Base-by-base conservation (phyloP, 2,329 filamentous ascomycete species). In the Cyphellophora europaea region DNA sequence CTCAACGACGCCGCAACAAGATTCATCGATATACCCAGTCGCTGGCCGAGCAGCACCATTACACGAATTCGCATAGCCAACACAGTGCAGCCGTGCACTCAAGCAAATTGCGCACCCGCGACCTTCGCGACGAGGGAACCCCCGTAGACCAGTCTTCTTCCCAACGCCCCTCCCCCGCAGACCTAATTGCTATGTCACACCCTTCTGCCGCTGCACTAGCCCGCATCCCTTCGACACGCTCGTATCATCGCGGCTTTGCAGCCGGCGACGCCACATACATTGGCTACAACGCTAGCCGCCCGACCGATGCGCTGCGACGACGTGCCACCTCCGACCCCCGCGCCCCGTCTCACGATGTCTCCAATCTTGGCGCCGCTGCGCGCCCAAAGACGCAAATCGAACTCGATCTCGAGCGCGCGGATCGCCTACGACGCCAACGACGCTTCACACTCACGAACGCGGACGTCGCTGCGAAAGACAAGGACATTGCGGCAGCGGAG, bases 401-500 rank as follows among this genome's bases (percentile, higher is more conserved):
- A 34, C 14, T 34, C 11, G 28, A 28, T 3, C 35, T 47, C 3
- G 41, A 44, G 19, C 32, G 42, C n/a, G 42, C 38, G 8, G 39
- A 47, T 12, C 30, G 38, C n/a, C 32, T 38, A 5, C 35, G 36
- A 5, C 12, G 41, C 12, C 41, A 42, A n/a, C 32, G 39, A 11
- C 39, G 44, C 2, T 30, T 47, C 15, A 31, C 43, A 6, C 17
- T 17, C 30, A 32, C 30, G 19, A 12, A 14, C 3, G 14, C 30
- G 8, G 18, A 17, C 17, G 18, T 32, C 25, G 37, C 41, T 14
- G 42, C 41, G 27, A 39, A 35, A 8, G 27, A 30, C 11, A 37
- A 40, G 13, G 41, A 44, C 29, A 35, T 47, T 18, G 40, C 36
- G 4, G 33, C 17, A 2, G 46, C 44, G 6, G 46, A 49, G 25